Conservation (phyloP, 257 asterid genomes). For the Fraxinus cuspidata region DNA sequence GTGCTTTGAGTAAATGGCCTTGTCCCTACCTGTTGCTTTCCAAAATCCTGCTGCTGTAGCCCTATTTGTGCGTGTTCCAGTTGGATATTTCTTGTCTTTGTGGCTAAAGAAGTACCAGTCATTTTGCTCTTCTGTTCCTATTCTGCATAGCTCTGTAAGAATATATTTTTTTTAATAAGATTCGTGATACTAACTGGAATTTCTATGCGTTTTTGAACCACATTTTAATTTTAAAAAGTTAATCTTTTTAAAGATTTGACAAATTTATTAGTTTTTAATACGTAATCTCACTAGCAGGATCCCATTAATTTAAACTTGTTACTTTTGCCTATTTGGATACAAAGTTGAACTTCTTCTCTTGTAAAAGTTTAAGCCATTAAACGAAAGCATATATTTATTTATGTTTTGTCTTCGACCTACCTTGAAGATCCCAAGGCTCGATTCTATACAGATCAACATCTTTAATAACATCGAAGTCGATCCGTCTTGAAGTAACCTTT, state of each 20-base stretch:
- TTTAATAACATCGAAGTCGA: conserved; percentile 78
- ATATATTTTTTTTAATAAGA: too few species aligned
- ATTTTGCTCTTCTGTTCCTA: conserved; percentile 77
- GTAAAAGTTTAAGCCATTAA: background rate
- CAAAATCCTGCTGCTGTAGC: conserved; percentile 93
- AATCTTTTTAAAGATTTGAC: background rate
- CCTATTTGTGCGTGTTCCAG: conserved; percentile 86
- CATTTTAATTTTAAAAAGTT: background rate
- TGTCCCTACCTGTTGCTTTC: conserved; percentile 96
- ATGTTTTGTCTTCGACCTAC: conserved; percentile 22
- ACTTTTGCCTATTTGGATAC: too few species aligned
- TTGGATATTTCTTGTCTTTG: conserved; percentile 91
- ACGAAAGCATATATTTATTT: background rate
- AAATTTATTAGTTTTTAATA: background rate
- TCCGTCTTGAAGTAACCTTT: conserved; percentile 57
- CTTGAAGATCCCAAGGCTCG: conserved; percentile 99
- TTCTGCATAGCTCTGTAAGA: conserved; percentile 71
- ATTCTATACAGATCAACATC: conserved; percentile 91
- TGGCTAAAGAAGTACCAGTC: conserved; percentile 97
- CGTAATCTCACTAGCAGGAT: too few species aligned
- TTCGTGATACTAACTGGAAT: too few species aligned
- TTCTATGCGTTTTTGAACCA: too few species aligned
- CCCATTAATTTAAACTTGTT: too few species aligned
- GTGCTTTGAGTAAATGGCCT: conserved; percentile 78
- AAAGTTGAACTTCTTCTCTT: too few species aligned